These are phyloP conservation scores for Coniosporium apollinis DNA, from an alignment of 495 filamentous ascomycete species.

Conservation along the genomic window DNA sequence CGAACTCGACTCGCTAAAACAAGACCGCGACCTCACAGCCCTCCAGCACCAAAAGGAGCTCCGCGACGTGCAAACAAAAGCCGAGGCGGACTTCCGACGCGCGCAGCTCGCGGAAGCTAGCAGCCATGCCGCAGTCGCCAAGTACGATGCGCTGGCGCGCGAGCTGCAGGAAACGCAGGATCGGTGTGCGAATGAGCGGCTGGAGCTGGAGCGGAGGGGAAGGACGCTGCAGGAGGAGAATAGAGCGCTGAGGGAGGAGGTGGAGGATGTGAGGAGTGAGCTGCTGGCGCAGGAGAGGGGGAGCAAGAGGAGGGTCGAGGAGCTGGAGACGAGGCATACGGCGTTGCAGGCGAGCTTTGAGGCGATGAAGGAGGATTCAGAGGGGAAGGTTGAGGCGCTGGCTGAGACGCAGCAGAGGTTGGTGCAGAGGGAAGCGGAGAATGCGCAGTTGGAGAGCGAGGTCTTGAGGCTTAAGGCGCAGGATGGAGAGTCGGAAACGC, in stretches of 20 bases:
- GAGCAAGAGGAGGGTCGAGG: conserved; percentile 47
- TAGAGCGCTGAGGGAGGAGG: conserved; percentile 53
- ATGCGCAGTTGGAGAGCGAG: conserved; percentile 63
- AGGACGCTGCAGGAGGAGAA: conserved; percentile 58
- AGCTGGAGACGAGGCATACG: conserved; percentile 52
- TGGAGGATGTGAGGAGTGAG: conserved; percentile 56
- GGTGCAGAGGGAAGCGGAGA: conserved; percentile 46
- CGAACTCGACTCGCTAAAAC: conserved; percentile 57
- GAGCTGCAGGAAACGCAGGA: conserved; percentile 60
- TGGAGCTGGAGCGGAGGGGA: conserved; percentile 51
- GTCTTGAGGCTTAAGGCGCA: conserved; percentile 67
- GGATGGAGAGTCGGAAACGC: conserved; percentile 66
- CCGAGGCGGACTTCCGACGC: conserved; percentile 68
- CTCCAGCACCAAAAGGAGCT: conserved; percentile 71
- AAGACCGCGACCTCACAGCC: conserved; percentile 64
- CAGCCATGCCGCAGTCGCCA: conserved; percentile 47
- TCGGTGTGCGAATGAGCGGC: conserved; percentile 45
- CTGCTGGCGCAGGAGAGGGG: conserved; percentile 54
- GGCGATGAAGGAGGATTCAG: conserved; percentile 54
- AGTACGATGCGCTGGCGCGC: conserved; percentile 50
- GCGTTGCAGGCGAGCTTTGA: conserved; percentile 50
- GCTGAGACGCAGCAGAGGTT: conserved; percentile 50
- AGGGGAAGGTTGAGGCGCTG: conserved; percentile 42
- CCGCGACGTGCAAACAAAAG: conserved; percentile 52
- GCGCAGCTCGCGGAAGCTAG: conserved; percentile 62